Percentiles rank a stretch among this genome's conserved stretches.
Conservation (phyloP, 768 basidiomycete genomes). For the Mycena vulgaris region DNA sequence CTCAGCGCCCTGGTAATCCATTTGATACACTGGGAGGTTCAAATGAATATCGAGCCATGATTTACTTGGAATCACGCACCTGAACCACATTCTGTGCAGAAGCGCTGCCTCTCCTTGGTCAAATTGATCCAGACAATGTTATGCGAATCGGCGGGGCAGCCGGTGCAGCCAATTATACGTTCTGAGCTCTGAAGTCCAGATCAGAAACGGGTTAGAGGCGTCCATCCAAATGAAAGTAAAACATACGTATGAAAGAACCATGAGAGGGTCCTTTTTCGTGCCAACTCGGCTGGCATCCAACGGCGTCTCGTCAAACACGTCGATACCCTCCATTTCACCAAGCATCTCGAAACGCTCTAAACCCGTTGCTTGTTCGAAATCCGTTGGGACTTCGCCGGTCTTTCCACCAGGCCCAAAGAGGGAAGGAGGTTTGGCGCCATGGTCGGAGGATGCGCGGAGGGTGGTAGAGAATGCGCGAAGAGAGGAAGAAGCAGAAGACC, state of each 20-base stretch:
- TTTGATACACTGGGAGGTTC: slow-evolving; percentile 30
- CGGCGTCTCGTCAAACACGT: slow-evolving; percentile 91
- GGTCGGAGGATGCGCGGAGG: slow-evolving; percentile 67
- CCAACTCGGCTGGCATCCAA: slow-evolving; percentile 90
- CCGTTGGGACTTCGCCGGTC: slow-evolving; percentile 83
- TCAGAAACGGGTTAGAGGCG: not conserved
- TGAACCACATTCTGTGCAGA: slow-evolving; percentile 95
- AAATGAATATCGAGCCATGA: not conserved
- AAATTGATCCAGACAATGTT: slow-evolving; percentile 90
- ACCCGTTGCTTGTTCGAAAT: slow-evolving; percentile 94
- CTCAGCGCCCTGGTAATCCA: slow-evolving; percentile 54
- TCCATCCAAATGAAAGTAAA: not conserved
- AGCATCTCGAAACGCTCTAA: slow-evolving; percentile 95
- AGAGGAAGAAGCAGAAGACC: slow-evolving; percentile 45
- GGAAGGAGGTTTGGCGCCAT: slow-evolving; percentile 70
- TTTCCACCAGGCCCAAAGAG: slow-evolving; percentile 83
- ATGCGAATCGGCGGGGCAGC: slow-evolving; percentile 95
- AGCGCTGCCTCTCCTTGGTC: slow-evolving; percentile 74
- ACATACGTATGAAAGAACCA: slow-evolving; percentile 90
- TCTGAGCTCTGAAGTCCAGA: slow-evolving; percentile 71
- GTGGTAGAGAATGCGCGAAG: slow-evolving; percentile 75
- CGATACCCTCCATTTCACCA: slow-evolving; percentile 89
- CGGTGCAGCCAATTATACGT: slow-evolving; percentile 95
- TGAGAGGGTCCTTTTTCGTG: slow-evolving; percentile 89
- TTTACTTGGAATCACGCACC: slow-evolving; percentile 64